Evolutionary conservation across 345 rosid genomes (phyloP), one percentile per base, ranked within the genome.

Genomic region (Syzygium jambos): DNA sequence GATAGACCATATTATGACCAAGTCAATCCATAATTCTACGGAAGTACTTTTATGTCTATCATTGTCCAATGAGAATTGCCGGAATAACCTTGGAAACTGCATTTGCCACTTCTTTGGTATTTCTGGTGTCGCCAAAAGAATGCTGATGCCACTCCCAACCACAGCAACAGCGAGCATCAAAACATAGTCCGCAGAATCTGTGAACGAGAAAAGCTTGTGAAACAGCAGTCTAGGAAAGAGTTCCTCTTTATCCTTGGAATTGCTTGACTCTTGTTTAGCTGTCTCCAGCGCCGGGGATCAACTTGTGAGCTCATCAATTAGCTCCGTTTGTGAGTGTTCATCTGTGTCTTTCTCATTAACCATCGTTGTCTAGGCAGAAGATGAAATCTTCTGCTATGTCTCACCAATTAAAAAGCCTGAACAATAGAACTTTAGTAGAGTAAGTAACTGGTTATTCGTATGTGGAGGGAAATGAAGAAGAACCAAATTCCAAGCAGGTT

Each of bases 161-260:
- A 95, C 95, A 52, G 93, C 95, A 27, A 93, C 84, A 2, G 90
- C 61, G 46, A 93, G 84, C 97, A 94, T 96, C 86, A 96, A 88
- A 21, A 93, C 29, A 54, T 85, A 86, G 89, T 96, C 96, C 12
- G 85, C 80, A 1, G 93, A 78, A 86, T 94, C 96, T 16, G 96
- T 96, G 87, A 95, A 95, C 4, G 96, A 92, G 90, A 96, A 95
- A 65, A 96, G 92, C 91, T 93, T 94, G 88, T 88, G 87, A 87
- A 89, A 89, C 14, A 90, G 88, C 11, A 91, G 68, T 77, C 59
- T 27, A 11, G 65, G 77, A 21, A 87, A 85, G 85, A 10, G 86
- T 52, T 87, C 88, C 52, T 87, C 88, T 86, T 84, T 84, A 55
- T 88, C 52, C 87, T 88, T 86, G 56, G 56, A 88, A 56, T 85